Conservation (phyloP, 1,284 basidiomycete genomes). For the Volvariella volvacea region DNA sequence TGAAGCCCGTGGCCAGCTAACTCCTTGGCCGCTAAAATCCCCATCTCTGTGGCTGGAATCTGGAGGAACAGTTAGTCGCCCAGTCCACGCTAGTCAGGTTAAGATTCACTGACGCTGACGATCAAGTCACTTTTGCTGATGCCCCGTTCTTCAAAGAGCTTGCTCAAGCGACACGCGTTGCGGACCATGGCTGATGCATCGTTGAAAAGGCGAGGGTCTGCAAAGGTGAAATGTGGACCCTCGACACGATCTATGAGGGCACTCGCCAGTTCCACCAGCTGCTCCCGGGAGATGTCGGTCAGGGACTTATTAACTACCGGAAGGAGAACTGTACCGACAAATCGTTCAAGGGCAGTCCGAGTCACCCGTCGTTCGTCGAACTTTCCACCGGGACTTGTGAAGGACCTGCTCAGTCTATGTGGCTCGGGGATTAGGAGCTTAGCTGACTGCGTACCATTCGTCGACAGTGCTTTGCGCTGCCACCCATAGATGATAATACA, state of each 20-base stretch:
- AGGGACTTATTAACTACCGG: background rate
- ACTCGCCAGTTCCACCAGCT: constrained; percentile 47
- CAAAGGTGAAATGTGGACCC: constrained; percentile 44
- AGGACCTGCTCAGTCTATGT: background rate
- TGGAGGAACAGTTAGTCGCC: constrained; percentile 15
- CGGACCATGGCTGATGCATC: constrained; percentile 30
- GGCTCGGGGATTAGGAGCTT: background rate
- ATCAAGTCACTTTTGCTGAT: constrained; percentile 33
- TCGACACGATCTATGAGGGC: constrained; percentile 32
- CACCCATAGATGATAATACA: constrained; percentile 37
- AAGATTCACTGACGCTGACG: constrained; percentile 37
- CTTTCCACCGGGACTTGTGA: background rate
- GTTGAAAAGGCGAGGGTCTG: constrained; percentile 37
- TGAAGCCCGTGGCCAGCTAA: constrained; percentile 35
- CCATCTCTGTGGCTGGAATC: constrained; percentile 53
- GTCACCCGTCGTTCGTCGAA: background rate
- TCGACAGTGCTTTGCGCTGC: constrained; percentile 32
- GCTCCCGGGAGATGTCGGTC: background rate
- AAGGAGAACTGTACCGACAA: background rate
- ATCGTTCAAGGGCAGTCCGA: background rate
- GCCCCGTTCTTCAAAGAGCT: constrained; percentile 33
- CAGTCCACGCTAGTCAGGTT: constrained; percentile 1
- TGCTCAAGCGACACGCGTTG: constrained; percentile 32
- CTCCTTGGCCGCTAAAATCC: constrained; percentile 39
- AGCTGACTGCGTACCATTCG: constrained; percentile 18